A percentile compares a stretch with the other conserved stretches of the same genome.
Evolutionary conservation across 1,284 basidiomycete genomes (phyloP).

Genomic region (Sanghuangporus weigelae): DNA sequence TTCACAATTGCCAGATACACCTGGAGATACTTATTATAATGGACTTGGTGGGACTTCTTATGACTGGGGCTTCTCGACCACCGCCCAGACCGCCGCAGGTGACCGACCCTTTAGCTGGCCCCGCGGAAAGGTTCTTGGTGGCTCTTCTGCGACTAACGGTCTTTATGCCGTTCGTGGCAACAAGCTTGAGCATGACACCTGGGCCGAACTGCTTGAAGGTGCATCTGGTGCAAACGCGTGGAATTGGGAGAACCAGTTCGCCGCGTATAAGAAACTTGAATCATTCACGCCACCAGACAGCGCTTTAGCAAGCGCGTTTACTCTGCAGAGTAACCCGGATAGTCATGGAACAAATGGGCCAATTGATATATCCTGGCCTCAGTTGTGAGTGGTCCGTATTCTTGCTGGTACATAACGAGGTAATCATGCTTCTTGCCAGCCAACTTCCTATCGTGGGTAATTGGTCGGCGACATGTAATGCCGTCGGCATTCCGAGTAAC

Average conservation of each 20-base stretch:
- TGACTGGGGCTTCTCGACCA: slow-evolving; percentile 62
- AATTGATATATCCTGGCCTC: slow-evolving; percentile 45
- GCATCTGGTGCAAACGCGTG: slow-evolving; percentile 36
- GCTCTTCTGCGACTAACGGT: slow-evolving; percentile 67
- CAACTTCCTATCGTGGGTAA: slow-evolving; percentile 44
- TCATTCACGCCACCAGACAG: slow-evolving; percentile 36
- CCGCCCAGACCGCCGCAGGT: slow-evolving; percentile 39
- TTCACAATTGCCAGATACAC: slow-evolving; percentile 33
- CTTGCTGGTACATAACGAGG: not conserved
- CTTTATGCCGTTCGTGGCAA: slow-evolving; percentile 59
- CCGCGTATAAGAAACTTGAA: slow-evolving; percentile 49
- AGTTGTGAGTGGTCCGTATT: slow-evolving; percentile 36
- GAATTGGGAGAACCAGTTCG: slow-evolving; percentile 50
- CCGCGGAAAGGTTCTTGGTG: slow-evolving; percentile 65
- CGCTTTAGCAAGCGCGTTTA: slow-evolving; percentile 30
- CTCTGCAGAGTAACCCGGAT: slow-evolving; percentile 36
- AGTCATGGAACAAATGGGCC: slow-evolving; percentile 43
- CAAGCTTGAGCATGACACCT: slow-evolving; percentile 49
- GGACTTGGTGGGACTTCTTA: slow-evolving; percentile 45
- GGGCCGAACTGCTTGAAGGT: slow-evolving; percentile 39
- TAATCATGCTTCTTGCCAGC: slow-evolving; percentile 24
- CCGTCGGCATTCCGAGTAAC: slow-evolving; percentile 38
- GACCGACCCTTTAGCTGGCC: slow-evolving; percentile 46
- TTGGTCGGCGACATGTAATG: slow-evolving; percentile 45
- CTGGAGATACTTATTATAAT: slow-evolving; percentile 46